phyloP scores from a whole-genome alignment of 352 stramenopile species.

The Globisporangium parvum region DNA sequence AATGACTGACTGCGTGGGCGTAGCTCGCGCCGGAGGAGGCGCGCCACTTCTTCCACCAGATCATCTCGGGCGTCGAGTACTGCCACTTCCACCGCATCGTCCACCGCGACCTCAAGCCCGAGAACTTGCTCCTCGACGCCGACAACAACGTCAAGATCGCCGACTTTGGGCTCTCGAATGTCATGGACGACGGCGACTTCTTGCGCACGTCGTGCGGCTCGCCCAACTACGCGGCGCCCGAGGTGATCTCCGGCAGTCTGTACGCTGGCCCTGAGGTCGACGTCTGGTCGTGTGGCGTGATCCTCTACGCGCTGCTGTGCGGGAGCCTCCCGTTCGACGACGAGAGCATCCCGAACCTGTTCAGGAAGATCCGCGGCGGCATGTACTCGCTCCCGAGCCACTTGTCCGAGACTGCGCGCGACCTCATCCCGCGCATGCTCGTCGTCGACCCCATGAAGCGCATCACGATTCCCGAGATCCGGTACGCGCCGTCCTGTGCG shows the following conservation, averaged over 20 bases:
- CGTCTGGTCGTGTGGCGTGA: constrained; percentile 99
- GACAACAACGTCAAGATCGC: constrained; percentile 99
- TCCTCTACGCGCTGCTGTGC: constrained; percentile 98
- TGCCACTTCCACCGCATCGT: constrained; percentile 99
- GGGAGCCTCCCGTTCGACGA: constrained; percentile 98
- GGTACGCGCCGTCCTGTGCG: constrained; percentile 20
- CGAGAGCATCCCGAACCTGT: constrained; percentile 97
- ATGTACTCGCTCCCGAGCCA: constrained; percentile 98
- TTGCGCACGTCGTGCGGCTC: constrained; percentile 96
- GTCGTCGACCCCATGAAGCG: constrained; percentile 99
- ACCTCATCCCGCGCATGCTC: constrained; percentile 98
- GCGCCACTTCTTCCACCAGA: constrained; percentile 98
- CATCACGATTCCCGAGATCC: constrained; percentile 98
- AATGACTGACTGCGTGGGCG: neutral
- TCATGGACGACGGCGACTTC: constrained; percentile 98
- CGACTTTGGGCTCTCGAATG: constrained; percentile 99
- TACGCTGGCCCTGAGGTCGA: constrained; percentile 99
- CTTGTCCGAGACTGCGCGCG: constrained; percentile 92
- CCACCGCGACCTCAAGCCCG: constrained; percentile 97
- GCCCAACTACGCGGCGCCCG: constrained; percentile 99
- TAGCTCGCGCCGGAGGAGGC: constrained; percentile 95
- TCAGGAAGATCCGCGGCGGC: constrained; percentile 98
- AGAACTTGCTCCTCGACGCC: constrained; percentile 96
- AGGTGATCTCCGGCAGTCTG: constrained; percentile 98
- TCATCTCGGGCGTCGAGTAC: constrained; percentile 98